These are phyloP conservation scores for Suillus brevipes DNA, from an alignment of 768 basidiomycete species.

Conservation along the genomic window DNA sequence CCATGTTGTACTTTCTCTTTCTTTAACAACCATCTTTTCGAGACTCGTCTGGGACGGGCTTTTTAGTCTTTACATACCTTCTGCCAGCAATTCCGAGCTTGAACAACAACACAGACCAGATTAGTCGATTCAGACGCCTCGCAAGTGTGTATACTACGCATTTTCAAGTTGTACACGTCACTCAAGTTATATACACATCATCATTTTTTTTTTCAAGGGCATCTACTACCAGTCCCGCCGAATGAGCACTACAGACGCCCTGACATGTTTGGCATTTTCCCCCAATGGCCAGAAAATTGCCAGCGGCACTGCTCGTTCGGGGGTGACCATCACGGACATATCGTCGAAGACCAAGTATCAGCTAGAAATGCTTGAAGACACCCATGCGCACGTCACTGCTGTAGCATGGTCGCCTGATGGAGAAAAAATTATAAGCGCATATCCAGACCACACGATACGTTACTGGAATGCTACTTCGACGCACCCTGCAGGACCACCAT, in stretches of 20 bases:
- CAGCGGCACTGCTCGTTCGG: conserved; percentile 2
- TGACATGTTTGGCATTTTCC: conserved; percentile 2
- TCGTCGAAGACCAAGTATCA: neutral
- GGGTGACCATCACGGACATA: neutral
- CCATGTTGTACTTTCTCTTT: too few relatives aligned
- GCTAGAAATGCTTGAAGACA: neutral
- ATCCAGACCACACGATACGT: conserved; percentile 31
- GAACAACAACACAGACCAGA: neutral
- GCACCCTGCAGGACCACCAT: conserved; percentile 22
- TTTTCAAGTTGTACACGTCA: neutral
- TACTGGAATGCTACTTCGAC: conserved; percentile 26
- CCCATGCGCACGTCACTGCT: neutral
- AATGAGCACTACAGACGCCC: neutral
- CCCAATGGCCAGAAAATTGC: neutral
- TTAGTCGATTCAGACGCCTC: too few relatives aligned
- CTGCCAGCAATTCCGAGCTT: too few relatives aligned
- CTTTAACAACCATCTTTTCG: too few relatives aligned
- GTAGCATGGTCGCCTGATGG: conserved; percentile 33
- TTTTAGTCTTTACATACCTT: too few relatives aligned
- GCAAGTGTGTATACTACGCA: neutral
- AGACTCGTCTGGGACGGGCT: too few relatives aligned
- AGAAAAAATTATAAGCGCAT: conserved; percentile 25
- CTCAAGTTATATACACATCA: neutral
- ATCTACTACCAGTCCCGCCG: neutral
- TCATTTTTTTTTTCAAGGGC: neutral